Evolutionary conservation across 2,329 filamentous ascomycete species (phyloP), one percentile per base, ranked within the genome.

Genomic region (Tolypocladium inflatum): DNA sequence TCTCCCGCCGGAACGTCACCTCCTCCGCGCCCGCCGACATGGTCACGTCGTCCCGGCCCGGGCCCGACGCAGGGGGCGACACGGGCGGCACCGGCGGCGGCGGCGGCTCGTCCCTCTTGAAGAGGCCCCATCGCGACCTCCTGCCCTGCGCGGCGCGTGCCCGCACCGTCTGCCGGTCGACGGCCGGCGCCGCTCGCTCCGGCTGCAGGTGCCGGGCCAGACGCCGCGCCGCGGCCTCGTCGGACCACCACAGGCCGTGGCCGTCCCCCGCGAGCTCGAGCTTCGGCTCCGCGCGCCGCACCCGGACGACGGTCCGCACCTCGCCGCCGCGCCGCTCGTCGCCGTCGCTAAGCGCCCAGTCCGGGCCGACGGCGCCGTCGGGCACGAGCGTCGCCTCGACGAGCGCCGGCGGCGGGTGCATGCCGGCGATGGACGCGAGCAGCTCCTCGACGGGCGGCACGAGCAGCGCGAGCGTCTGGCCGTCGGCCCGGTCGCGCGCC

Each of bases 1-100:
- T 83, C 66, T 81, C 74, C 52, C 65, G 66, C n/a, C 80, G 66
- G 58, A 83, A 82, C 0, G 78, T 77, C 2, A 80, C 73, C 61
- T 81, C 75, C 54, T 81, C 73, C 0, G 76, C 74, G 33, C 65
- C 66, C 2, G 76, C 74, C 3, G 63, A 67, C 73, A 82, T 78
- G 5, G 62, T 68, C 1, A 76, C 70, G 7, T 66, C 63, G 1
- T 65, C 62, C 9, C 48, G 30, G 30, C 48, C 26, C 8, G 45
- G 4, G 19, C 19, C 58, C 2, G 26, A n/a, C 4, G 48, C 17
- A 13, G 9, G 6, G 15, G 48, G 2, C 2, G 17, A 13, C 0
- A n/a, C 6, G 13, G n/a, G 11, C 23, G 43, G 17, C 43, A 11
- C 5, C 8, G 60, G 6, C 2, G 64, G 48, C 4, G 64, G 58